phyloP scores from a whole-genome alignment of 2,329 filamentous ascomycete genomes.

The Colletotrichum sp. region DNA sequence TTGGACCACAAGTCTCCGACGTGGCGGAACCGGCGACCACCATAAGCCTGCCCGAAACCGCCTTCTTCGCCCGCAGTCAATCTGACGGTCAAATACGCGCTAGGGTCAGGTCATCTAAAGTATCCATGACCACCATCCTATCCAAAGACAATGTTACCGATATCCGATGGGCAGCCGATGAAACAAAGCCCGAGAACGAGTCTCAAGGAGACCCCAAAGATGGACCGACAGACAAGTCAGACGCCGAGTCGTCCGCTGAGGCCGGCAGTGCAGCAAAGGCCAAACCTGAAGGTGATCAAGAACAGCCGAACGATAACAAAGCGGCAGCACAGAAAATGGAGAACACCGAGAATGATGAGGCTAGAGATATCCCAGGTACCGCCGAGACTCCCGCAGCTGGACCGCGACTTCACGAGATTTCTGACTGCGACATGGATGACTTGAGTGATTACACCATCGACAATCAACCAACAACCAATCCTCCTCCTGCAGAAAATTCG shows the following conservation, averaged over 20 bases:
- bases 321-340: not conserved
- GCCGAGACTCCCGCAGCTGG: not conserved
- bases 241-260: not conserved
- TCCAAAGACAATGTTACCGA: conserved; percentile 33
- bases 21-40: conserved; percentile 37
- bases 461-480: not conserved
- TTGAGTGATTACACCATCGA: not conserved
- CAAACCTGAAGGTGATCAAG: not conserved
- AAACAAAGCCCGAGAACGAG: not conserved
- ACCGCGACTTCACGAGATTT: not conserved
- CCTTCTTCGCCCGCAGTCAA: conserved; percentile 29
- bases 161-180: conserved; percentile 30
- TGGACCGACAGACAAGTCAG: not conserved
- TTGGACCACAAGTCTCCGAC: conserved; percentile 27
- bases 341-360: not conserved
- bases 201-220: not conserved
- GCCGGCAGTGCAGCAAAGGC: not conserved
- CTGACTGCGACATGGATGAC: not conserved
- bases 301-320: not conserved
- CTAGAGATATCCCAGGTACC: not conserved
- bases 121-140: conserved; percentile 29
- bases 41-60: conserved; percentile 34
- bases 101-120: conserved; percentile 16
- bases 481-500: not conserved
- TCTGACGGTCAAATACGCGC: conserved; percentile 25